Base-by-base conservation (phyloP, 495 filamentous ascomycete species). In the Penicillium crystallinum region DNA sequence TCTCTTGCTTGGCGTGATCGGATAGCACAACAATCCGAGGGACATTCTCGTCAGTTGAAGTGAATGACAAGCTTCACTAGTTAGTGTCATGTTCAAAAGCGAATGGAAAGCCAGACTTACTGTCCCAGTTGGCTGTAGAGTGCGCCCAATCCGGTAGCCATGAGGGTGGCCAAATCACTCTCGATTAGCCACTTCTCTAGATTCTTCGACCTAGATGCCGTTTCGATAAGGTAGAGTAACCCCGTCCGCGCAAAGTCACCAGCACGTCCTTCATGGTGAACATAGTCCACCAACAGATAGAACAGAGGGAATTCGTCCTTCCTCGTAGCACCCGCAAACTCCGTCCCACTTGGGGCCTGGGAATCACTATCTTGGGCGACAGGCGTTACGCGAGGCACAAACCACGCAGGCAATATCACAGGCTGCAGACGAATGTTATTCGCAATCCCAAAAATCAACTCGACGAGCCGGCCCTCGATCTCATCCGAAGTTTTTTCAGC, bases 201-300 rank as follows among this genome's bases (percentile, higher is more conserved):
- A 35, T 81, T 77, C 29, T 83, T 78, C 0, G 90, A 95, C 46
- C 82, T 84, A 2, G 89, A 91, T 2, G 92, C 90, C 2, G 89
- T 87, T 68, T 97, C 93, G 56, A 97, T 95, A 51, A 99, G 85
- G 65, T 99, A 97, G 7, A 99, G 79, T 43, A 99, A 69, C 0
- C 93, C 93, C 0, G 92, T 99, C 43, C 93, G 79, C n/a, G 95
- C 92, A 73, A 99, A 99, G 67, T 99, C 93, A 19, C 93, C 93
- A 17, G 91, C 84, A 29, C 88, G 83, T 39, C 91, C 91, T 50
- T 96, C 91, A 53, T 92, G 86, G 62, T 99, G 91, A 29, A 99
- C 91, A 68, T 95, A 93, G 63, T 97, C 91, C 46, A 99, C 86
- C 51, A 97, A 76, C 29, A 96, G 73, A 67, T 97, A 97, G 72